phyloP scores from a whole-genome alignment of 2,329 filamentous ascomycete species.

The Trichoderma breve region DNA sequence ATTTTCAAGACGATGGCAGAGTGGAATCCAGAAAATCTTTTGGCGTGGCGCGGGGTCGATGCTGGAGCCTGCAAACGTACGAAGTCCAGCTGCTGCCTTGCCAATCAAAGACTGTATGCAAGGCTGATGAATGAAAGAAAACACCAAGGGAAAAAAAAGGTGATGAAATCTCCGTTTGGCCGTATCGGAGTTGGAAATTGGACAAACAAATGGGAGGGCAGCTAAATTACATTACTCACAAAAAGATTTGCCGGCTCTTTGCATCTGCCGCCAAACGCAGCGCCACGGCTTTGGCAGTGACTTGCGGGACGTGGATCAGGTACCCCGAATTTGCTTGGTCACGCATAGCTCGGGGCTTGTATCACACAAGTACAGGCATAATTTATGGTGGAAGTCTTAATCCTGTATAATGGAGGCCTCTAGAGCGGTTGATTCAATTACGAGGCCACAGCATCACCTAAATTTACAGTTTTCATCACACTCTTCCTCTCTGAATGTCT shows the following conservation, averaged over 20 bases:
- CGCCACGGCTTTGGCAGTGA: background rate
- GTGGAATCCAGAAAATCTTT: constrained; percentile 19
- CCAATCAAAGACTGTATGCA: background rate
- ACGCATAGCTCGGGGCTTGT: background rate
- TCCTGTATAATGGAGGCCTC: background rate
- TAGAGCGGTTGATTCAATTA: background rate
- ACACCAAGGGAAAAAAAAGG: background rate
- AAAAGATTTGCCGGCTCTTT: background rate
- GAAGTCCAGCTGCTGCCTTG: constrained; percentile 6
- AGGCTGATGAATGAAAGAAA: background rate
- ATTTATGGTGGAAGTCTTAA: background rate
- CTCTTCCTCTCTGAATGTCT: background rate
- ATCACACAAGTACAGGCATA: background rate
- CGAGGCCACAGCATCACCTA: background rate
- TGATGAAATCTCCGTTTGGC: background rate
- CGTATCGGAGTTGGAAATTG: background rate
- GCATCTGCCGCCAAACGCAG: background rate
- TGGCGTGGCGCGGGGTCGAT: constrained; percentile 19
- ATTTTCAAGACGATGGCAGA: background rate
- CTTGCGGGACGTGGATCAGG: background rate
- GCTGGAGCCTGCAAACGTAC: background rate
- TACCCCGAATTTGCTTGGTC: background rate
- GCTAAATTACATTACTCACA: background rate
- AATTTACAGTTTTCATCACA: background rate
- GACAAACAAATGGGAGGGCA: background rate